A percentile compares a stretch with the other conserved stretches of the same genome.
Conservation (phyloP, 2,329 filamentous ascomycete genomes). For the Hypoxylon sp. region DNA sequence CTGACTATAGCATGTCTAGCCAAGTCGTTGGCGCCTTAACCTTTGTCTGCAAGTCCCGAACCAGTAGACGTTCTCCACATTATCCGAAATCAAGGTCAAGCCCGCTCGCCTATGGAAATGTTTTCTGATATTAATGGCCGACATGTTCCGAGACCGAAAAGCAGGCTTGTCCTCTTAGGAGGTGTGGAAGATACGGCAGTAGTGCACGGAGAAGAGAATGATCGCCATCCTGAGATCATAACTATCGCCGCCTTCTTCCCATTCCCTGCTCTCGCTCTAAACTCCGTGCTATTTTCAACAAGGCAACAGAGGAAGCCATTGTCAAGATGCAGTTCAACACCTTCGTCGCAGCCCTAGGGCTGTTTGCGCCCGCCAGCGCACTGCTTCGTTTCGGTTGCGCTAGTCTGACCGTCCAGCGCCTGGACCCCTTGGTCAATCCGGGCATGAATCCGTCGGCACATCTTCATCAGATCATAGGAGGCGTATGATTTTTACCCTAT, state of each 20-base stretch:
- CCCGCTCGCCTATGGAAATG: slow-evolving; percentile 49
- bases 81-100: slow-evolving; percentile 50
- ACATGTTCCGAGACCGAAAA: slow-evolving; percentile 47
- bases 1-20: slow-evolving; percentile 9
- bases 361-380: slow-evolving; percentile 50
- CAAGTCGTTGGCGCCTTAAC: slow-evolving; percentile 13
- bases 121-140: slow-evolving; percentile 49
- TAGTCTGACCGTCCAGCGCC: slow-evolving; percentile 64
- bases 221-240: slow-evolving; percentile 30
- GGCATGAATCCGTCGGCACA: slow-evolving; percentile 68
- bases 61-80: slow-evolving; percentile 49
- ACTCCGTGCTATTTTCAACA: slow-evolving; percentile 3
- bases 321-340: slow-evolving; percentile 49
- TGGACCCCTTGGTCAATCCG: slow-evolving; percentile 60
- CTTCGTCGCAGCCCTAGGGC: slow-evolving; percentile 49
- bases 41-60: slow-evolving; percentile 46
- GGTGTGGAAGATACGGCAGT: slow-evolving; percentile 46
- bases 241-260: slow-evolving; percentile 27
- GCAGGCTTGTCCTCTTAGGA: slow-evolving; percentile 29
- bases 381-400: slow-evolving; percentile 64
- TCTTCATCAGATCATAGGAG: slow-evolving; percentile 73
- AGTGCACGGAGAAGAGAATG: slow-evolving; percentile 20
- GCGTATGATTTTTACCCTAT: slow-evolving; percentile 51
- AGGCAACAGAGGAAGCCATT: slow-evolving; percentile 6
- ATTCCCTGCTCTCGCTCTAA: slow-evolving; percentile 11